phyloP scores from a whole-genome alignment of 2,329 filamentous ascomycete species.

The Westerdykella sp. region DNA sequence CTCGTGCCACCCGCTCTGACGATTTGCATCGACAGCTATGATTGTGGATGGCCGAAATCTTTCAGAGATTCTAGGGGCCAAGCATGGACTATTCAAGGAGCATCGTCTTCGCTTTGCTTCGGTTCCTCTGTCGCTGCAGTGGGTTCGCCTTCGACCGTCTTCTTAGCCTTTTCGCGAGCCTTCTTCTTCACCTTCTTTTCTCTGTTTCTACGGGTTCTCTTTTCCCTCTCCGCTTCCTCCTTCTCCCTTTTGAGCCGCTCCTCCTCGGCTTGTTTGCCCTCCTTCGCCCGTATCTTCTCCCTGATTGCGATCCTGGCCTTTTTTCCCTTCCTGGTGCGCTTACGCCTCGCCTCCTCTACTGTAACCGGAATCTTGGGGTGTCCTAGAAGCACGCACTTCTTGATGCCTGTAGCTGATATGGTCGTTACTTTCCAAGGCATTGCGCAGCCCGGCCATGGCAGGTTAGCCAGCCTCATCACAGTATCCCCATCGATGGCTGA shows the following conservation, averaged over 20 bases:
- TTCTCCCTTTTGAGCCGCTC: slow-evolving; percentile 25
- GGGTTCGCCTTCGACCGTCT: slow-evolving; percentile 1
- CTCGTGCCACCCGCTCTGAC: too few relatives aligned
- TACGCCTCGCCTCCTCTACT: slow-evolving; percentile 18
- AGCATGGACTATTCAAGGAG: too few relatives aligned
- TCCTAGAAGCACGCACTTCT: slow-evolving; percentile 25
- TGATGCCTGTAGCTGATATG: slow-evolving; percentile 25
- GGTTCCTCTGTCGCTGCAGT: too few relatives aligned
- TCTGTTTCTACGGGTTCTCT: slow-evolving; percentile 31
- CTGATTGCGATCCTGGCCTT: slow-evolving; percentile 31
- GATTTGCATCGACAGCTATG: too few relatives aligned
- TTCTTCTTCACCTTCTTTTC: slow-evolving; percentile 37
- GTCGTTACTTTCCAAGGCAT: slow-evolving; percentile 33
- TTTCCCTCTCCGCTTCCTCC: slow-evolving; percentile 31
- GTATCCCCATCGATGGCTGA: slow-evolving; percentile 25
- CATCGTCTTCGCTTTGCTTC: too few relatives aligned
- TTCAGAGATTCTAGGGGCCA: too few relatives aligned
- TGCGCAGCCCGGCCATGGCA: slow-evolving; percentile 31
- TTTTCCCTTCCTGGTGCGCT: slow-evolving; percentile 30
- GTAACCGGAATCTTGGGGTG: slow-evolving; percentile 17
- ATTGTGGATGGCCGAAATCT: too few relatives aligned
- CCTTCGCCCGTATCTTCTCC: slow-evolving; percentile 25
- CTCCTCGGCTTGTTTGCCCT: slow-evolving; percentile 20
- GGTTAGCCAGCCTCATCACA: slow-evolving; percentile 22
- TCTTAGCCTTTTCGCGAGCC: slow-evolving; percentile 31